phyloP scores from a whole-genome alignment of 768 basidiomycete genomes.

The Amylocystis lapponica region DNA sequence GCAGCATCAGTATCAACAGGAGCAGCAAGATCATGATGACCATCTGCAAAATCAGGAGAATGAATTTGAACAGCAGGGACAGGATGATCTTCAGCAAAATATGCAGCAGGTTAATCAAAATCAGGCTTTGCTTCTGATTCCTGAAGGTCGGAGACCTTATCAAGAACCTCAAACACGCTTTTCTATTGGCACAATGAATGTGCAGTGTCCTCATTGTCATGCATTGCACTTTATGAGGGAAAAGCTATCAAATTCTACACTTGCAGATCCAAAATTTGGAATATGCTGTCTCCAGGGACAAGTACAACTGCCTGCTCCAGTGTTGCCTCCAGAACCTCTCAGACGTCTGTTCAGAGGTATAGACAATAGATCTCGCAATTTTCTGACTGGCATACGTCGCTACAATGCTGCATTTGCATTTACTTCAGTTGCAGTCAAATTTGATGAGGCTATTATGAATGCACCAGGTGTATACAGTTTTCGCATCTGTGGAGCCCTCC shows the following conservation, averaged over 20 bases:
- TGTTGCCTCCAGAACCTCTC: conserved; percentile 20
- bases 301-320: conserved; percentile 21
- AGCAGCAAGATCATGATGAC: too few relatives aligned
- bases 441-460: conserved; percentile 25
- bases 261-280: conserved; percentile 22
- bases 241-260: conserved; percentile 9
- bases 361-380: conserved; percentile 16
- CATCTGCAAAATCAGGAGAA: too few relatives aligned
- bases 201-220: conserved; percentile 26
- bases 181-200: conserved; percentile 29
- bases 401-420: conserved; percentile 40
- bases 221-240: conserved; percentile 35
- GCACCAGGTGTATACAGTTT: conserved; percentile 30
- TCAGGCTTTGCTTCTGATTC: background rate
- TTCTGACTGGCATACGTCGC: conserved; percentile 30
- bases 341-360: conserved; percentile 13
- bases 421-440: conserved; percentile 28
- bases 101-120: background rate
- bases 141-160: background rate
- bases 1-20: too few relatives aligned
- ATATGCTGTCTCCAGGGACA: conserved; percentile 33
- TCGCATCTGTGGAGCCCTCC: conserved; percentile 30
- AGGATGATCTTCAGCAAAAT: background rate
- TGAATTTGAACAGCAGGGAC: too few relatives aligned
- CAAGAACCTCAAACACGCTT: background rate